Evolutionary conservation across 2,329 filamentous ascomycete species (phyloP), one percentile per base, ranked within the genome.

Genomic region (Colletotrichum higginsianum): DNA sequence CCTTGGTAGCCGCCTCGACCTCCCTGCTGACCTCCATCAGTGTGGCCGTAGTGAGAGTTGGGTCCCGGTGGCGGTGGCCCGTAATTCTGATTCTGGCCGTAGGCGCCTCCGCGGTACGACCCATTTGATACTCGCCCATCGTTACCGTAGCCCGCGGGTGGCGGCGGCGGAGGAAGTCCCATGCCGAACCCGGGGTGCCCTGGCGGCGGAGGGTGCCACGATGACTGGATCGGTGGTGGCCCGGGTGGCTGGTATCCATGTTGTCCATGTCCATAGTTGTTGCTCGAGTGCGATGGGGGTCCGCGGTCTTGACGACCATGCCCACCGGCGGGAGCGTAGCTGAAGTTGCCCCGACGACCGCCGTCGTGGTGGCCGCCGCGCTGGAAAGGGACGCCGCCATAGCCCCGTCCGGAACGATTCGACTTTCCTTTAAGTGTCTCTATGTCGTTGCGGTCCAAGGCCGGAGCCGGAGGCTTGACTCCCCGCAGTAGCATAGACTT

Each of bases 401-500:
- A 90, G 58, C 88, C 89, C 64, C 94, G 89, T n/a, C 94, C 91
- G 26, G 88, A 86, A 72, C 89, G 88, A 66, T 88, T 85, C 44
- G 92, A 85, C 79, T 92, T 91, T 64, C 88, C 87, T 78, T 91
- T 90, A 53, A 95, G 88, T 9, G 89, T 87, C 74, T 95, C 92
- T 65, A 96, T 90, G 78, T 98, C 95, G 70, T 88, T 89, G 44
- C 89, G 87, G 68, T 93, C 93, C 1, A 99, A 88, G 12, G 90
- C 92, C 2, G 94, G 90, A 2, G 87, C 83, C 5, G 93, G 90
- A 67, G 95, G 87, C 76, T 92, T 91, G 49, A 95, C 91, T 15
- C 96, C 96, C 3, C 94, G 92, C 46, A 99, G 87, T 16, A 99
- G 88, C 93, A 98, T 97, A 7, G 95, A 98, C 80, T 98, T 98